Evolutionary conservation across 1,284 basidiomycete species (phyloP).

Genomic region (Apiotrichum veenhuisii): DNA sequence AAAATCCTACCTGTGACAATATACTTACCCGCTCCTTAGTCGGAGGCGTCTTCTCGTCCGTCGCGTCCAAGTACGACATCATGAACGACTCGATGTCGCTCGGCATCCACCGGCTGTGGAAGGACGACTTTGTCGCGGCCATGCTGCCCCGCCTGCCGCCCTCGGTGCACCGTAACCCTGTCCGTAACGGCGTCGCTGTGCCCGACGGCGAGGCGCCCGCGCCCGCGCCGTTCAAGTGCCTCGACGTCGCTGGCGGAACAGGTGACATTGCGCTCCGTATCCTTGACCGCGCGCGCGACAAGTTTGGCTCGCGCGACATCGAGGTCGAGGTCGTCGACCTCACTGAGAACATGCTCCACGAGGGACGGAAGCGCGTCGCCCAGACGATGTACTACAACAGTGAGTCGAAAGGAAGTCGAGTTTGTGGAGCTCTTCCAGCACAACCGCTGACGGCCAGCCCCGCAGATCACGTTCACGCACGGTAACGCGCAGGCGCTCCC

Average conservation of each 20-base stretch:
- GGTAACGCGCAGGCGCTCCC: slow-evolving; percentile 86
- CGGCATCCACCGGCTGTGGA: slow-evolving; percentile 96
- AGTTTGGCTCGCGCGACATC: slow-evolving; percentile 81
- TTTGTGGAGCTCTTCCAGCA: not conserved
- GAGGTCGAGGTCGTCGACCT: slow-evolving; percentile 91
- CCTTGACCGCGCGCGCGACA: slow-evolving; percentile 84
- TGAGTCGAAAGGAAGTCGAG: too few relatives aligned
- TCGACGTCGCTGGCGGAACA: slow-evolving; percentile 97
- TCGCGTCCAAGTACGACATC: slow-evolving; percentile 91
- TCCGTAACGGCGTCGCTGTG: slow-evolving; percentile 46
- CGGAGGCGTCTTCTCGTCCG: slow-evolving; percentile 89
- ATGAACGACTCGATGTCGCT: slow-evolving; percentile 99
- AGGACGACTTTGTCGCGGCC: slow-evolving; percentile 80
- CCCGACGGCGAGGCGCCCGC: slow-evolving; percentile 34
- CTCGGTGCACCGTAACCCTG: slow-evolving; percentile 38
- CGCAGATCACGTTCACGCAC: slow-evolving; percentile 88
- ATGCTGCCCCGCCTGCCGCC: slow-evolving; percentile 62
- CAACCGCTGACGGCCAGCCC: slow-evolving; percentile 57
- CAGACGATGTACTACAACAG: slow-evolving; percentile 96
- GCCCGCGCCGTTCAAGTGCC: slow-evolving; percentile 60
- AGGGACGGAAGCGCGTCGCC: slow-evolving; percentile 85
- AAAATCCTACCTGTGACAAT: too few relatives aligned
- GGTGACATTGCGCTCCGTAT: slow-evolving; percentile 96
- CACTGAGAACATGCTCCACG: slow-evolving; percentile 90
- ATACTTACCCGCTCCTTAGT: slow-evolving; percentile 53